Percentiles rank a stretch among this genome's conserved stretches.
Conservation (phyloP, 306 rosid genomes). For the Amphicarpaea edgeworthii region DNA sequence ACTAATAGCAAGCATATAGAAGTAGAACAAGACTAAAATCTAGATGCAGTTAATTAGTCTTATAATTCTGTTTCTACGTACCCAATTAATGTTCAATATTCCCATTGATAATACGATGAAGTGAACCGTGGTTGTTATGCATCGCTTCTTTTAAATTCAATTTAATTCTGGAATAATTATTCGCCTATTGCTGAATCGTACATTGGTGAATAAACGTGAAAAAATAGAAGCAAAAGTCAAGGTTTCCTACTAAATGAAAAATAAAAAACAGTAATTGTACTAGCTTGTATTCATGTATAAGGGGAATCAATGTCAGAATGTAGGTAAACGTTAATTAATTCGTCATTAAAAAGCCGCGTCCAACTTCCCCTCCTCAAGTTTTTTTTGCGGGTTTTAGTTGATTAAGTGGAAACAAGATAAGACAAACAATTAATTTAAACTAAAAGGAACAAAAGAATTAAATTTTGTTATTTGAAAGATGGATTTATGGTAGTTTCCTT, state of each 20-base stretch:
- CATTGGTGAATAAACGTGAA: slow-evolving; percentile 17
- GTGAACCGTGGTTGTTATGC: background rate
- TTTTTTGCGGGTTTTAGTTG: background rate
- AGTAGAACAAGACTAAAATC: no score
- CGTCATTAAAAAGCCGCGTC: slow-evolving; percentile 10
- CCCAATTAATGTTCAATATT: slow-evolving; percentile 2
- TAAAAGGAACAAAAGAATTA: no score
- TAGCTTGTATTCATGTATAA: background rate
- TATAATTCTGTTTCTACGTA: background rate
- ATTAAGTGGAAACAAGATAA: background rate
- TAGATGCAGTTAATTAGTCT: background rate
- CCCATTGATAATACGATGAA: background rate
- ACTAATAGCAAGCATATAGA: background rate
- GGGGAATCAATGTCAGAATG: slow-evolving; percentile 41
- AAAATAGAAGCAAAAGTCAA: slow-evolving; percentile 20
- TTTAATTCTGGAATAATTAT: background rate
- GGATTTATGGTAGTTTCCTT: no score
- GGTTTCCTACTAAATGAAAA: slow-evolving; percentile 25
- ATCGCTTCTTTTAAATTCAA: background rate
- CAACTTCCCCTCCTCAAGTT: background rate
- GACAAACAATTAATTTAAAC: no score
- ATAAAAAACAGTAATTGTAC: slow-evolving; percentile 1
- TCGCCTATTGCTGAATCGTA: background rate
- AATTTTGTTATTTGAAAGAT: no score
- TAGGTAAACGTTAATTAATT: slow-evolving; percentile 36